Conservation (phyloP, 2,329 filamentous ascomycete species). For the Cordyceps militaris region DNA sequence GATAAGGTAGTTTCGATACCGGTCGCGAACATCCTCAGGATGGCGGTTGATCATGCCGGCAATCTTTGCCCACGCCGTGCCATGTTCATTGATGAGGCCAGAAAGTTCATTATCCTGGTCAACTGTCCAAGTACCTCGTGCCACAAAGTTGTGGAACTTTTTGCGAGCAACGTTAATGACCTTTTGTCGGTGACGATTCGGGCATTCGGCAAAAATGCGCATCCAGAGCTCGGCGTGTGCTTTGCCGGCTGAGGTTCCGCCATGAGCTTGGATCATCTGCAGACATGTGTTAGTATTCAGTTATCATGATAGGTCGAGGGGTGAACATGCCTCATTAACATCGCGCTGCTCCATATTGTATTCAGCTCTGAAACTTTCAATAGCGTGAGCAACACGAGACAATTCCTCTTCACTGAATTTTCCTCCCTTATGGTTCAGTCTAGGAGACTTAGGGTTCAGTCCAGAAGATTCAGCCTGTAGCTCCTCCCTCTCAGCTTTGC, state of each 20-base stretch:
- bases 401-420: slow-evolving; percentile 39
- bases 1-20: slow-evolving; percentile 61
- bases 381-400: slow-evolving; percentile 30
- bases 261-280: slow-evolving; percentile 31
- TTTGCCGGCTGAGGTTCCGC: slow-evolving; percentile 29
- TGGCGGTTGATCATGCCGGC: slow-evolving; percentile 41
- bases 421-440: slow-evolving; percentile 28
- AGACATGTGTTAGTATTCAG: slow-evolving; percentile 5
- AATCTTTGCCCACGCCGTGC: neutral
- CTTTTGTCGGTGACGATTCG: slow-evolving; percentile 36
- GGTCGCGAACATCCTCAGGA: slow-evolving; percentile 59
- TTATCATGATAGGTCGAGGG: slow-evolving; percentile 22
- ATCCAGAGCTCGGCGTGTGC: slow-evolving; percentile 42
- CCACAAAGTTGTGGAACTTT: slow-evolving; percentile 58
- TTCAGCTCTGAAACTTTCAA: slow-evolving; percentile 39
- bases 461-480: slow-evolving; percentile 19
- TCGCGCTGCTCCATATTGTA: slow-evolving; percentile 35
- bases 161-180: neutral
- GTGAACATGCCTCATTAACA: slow-evolving; percentile 37
- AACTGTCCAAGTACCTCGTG: slow-evolving; percentile 38
- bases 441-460: neutral
- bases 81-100: neutral
- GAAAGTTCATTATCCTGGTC: slow-evolving; percentile 39
- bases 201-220: slow-evolving; percentile 39
- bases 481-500: slow-evolving; percentile 13